phyloP scores from a whole-genome alignment of 2,329 filamentous ascomycete genomes.

The Emericellopsis atlantica region DNA sequence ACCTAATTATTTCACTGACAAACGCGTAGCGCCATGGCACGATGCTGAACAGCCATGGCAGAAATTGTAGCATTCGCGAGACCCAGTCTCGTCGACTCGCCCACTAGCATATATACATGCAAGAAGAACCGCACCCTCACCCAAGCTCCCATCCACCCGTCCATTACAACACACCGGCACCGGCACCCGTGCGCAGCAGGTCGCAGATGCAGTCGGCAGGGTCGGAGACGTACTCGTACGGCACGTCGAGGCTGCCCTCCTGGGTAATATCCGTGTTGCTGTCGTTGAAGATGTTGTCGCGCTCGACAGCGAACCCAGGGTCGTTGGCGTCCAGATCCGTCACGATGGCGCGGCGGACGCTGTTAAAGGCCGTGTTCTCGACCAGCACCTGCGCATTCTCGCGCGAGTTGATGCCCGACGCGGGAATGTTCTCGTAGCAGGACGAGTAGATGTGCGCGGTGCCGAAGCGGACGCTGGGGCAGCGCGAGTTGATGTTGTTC shows the following conservation, averaged over 20 bases:
- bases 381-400: slow-evolving; percentile 38
- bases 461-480: slow-evolving; percentile 46
- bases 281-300: slow-evolving; percentile 29
- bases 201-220: slow-evolving; percentile 8
- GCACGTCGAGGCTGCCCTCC: slow-evolving; percentile 13
- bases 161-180: slow-evolving; percentile 2
- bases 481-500: slow-evolving; percentile 44
- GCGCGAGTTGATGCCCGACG: slow-evolving; percentile 39
- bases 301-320: slow-evolving; percentile 27
- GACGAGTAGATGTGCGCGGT: slow-evolving; percentile 34
- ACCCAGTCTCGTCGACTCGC: too few species aligned
- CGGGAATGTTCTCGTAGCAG: slow-evolving; percentile 29
- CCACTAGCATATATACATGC: too few species aligned
- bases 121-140: too few species aligned
- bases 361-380: slow-evolving; percentile 36
- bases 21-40: too few species aligned
- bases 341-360: slow-evolving; percentile 24
- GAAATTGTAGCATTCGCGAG: too few species aligned
- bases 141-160: too few species aligned
- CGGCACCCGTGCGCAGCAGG: slow-evolving; percentile 7
- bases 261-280: slow-evolving; percentile 20
- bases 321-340: slow-evolving; percentile 29
- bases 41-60: too few species aligned
- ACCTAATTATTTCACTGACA: too few species aligned
- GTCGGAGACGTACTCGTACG: slow-evolving; percentile 19